These are phyloP conservation scores for Hawksworthiomyces lignivorus DNA, from an alignment of 2,329 filamentous ascomycete genomes.

Conservation along the genomic window DNA sequence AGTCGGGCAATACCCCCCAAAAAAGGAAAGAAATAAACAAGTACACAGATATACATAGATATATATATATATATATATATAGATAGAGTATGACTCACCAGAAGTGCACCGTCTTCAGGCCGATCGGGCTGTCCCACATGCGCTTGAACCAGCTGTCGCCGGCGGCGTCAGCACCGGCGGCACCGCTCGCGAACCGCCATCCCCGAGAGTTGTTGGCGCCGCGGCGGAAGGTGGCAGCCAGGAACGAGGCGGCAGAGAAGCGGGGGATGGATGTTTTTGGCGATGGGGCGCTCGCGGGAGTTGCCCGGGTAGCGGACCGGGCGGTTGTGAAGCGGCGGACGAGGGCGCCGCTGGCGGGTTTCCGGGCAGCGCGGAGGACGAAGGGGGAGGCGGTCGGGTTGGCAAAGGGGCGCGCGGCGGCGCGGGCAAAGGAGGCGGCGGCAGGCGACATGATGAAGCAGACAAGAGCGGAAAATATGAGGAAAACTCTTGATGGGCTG, in stretches of 20 bases:
- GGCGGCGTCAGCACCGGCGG: conserved; percentile 24
- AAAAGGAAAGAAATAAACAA: not conserved
- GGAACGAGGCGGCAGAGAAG: conserved; percentile 28
- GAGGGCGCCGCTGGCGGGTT: not conserved
- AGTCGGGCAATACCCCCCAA: too few species aligned
- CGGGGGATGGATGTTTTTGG: not conserved
- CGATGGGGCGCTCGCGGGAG: not conserved
- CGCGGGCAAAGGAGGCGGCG: conserved; percentile 43
- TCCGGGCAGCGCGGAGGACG: conserved; percentile 31
- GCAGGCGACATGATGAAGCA: conserved; percentile 33
- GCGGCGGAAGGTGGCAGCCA: conserved; percentile 39
- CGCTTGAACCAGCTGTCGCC: conserved; percentile 58
- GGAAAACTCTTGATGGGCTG: too few species aligned
- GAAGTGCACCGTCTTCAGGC: conserved; percentile 93
- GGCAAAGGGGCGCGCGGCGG: conserved; percentile 46
- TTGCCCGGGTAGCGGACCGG: not conserved
- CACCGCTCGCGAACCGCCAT: conserved; percentile 54
- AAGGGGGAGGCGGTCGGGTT: conserved; percentile 38
- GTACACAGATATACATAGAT: not conserved
- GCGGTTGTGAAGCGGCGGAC: conserved; percentile 13
- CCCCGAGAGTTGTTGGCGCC: conserved; percentile 36
- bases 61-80: too few species aligned
- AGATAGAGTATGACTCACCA: too few species aligned
- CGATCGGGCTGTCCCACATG: conserved; percentile 76
- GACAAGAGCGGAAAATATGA: not conserved